Conservation (phyloP, 2,329 filamentous ascomycete species). For the Corniculantispora saksenae region DNA sequence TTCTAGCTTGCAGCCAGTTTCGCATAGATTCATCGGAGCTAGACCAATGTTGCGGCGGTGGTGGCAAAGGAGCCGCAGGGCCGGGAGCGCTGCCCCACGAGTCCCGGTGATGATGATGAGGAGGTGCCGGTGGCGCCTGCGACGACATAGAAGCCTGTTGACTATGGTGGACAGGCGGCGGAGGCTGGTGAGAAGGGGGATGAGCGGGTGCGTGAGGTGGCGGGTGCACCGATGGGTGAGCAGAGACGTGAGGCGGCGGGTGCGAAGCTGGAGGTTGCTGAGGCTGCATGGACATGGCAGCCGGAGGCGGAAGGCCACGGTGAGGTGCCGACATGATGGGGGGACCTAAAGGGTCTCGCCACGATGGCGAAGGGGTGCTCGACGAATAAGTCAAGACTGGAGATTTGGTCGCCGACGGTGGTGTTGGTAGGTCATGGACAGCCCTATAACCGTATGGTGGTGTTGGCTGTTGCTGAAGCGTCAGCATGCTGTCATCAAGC, state of each 20-base stretch:
- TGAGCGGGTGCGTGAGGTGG: neutral
- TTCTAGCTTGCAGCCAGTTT: conserved; percentile 69
- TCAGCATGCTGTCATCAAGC: conserved; percentile 47
- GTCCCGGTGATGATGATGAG: conserved; percentile 37
- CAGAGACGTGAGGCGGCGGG: conserved; percentile 7
- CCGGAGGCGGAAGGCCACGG: conserved; percentile 62
- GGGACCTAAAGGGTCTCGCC: conserved; percentile 43
- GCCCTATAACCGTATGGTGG: conserved; percentile 48
- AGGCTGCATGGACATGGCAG: conserved; percentile 56
- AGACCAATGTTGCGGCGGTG: conserved; percentile 66
- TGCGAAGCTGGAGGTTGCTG: conserved; percentile 31
- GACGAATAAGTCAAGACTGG: conserved; percentile 40
- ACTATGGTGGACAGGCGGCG: conserved; percentile 20
- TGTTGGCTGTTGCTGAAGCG: conserved; percentile 49
- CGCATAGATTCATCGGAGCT: conserved; percentile 70
- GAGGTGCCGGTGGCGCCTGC: conserved; percentile 29
- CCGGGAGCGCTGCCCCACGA: conserved; percentile 31
- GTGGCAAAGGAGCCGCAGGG: conserved; percentile 56
- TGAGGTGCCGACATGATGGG: conserved; percentile 64
- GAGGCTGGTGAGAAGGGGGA: too few relatives aligned
- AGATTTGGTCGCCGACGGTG: conserved; percentile 46
- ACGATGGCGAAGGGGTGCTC: conserved; percentile 25
- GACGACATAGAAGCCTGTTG: conserved; percentile 28
- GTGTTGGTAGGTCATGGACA: conserved; percentile 55
- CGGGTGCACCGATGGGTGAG: conserved; percentile 10